phyloP scores from a whole-genome alignment of 805 yeast species.

The Schwanniomyces yamadae region DNA sequence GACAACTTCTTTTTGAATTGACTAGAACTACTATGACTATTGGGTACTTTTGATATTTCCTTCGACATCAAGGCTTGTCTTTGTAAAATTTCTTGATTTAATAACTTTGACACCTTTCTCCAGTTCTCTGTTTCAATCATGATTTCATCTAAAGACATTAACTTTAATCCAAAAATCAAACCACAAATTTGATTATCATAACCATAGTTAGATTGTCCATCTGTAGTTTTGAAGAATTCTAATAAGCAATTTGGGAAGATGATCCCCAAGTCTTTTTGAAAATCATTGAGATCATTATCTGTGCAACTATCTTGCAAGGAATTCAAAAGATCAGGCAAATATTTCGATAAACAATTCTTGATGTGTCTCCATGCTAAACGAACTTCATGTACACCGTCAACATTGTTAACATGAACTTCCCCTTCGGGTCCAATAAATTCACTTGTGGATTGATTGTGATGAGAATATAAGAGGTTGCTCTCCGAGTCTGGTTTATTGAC shows the following conservation, averaged over 20 bases:
- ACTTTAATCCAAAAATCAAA: constrained; percentile 72
- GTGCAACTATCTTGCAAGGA: constrained; percentile 80
- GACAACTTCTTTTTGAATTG: constrained; percentile 18
- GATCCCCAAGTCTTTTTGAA: constrained; percentile 78
- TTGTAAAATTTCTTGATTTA: constrained; percentile 25
- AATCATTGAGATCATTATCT: constrained; percentile 70
- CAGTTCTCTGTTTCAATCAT: constrained; percentile 81
- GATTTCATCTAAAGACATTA: constrained; percentile 78
- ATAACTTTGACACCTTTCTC: constrained; percentile 65
- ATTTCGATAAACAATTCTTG: constrained; percentile 74
- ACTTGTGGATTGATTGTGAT: constrained; percentile 25
- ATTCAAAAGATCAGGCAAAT: constrained; percentile 79
- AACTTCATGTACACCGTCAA: constrained; percentile 72
- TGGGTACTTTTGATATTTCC: constrained; percentile 22
- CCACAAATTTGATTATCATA: constrained; percentile 68
- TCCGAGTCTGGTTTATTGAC: constrained; percentile 42
- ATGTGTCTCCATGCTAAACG: constrained; percentile 86
- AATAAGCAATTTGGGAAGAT: constrained; percentile 77
- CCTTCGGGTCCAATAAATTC: constrained; percentile 21
- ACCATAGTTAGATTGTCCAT: constrained; percentile 77
- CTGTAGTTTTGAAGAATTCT: constrained; percentile 78
- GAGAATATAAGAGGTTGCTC: constrained; percentile 26
- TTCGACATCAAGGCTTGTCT: constrained; percentile 16
- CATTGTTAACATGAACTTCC: constrained; percentile 29
- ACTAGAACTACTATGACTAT: constrained; percentile 15